Base-by-base conservation (phyloP, 257 asterid genomes). In the Solanum lycopersicoides region DNA sequence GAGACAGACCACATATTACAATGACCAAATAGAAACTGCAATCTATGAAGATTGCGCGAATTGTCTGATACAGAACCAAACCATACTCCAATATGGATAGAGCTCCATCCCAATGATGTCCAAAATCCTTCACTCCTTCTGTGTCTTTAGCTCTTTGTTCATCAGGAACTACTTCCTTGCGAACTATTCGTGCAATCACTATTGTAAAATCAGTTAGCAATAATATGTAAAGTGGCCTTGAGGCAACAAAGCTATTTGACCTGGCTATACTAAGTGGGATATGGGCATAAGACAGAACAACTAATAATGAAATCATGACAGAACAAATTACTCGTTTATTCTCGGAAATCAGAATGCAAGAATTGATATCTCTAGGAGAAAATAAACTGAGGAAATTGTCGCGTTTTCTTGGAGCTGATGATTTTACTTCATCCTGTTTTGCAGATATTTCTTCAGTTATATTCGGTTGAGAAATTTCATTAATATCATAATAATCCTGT, bases 1-100 rank as follows among this genome's bases (percentile, higher is more conserved):
- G 85, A 83, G 95, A 91, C 88, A 94, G 92, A 83, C 96, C 98
- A 80, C 94, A 92, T 7, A 93, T 88, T 23, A 95, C 94, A 86
- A 94, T 88, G 30, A 91, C 98, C 89, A 91, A 34, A 83, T 94
- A 95, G 80, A 95, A 93, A 83, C 98, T 94, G 92, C 94, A 94
- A 83, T 96, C 98, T 25, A 94, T 92, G 90, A 95, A 96, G 83
- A 93, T 32, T 14, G 93, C 96, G 10, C 96, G 90, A 7, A 92
- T 35, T 20, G 90, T 83, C 88, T 94, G 98, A 90, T 95, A 92
- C 82, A 94, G 28, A 16, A 95, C 98, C 83, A 96, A 77, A 7
- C 98, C 96, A 63, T 91, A n/a, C 83, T 95, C 98, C 91, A 96
- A 23, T 72, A 91, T n/a, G 87, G 87, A 92, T 37, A 94, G 50